Evolutionary conservation across 208 protist species (phyloP).

Genomic region (Plasmodiophora brassicae): DNA sequence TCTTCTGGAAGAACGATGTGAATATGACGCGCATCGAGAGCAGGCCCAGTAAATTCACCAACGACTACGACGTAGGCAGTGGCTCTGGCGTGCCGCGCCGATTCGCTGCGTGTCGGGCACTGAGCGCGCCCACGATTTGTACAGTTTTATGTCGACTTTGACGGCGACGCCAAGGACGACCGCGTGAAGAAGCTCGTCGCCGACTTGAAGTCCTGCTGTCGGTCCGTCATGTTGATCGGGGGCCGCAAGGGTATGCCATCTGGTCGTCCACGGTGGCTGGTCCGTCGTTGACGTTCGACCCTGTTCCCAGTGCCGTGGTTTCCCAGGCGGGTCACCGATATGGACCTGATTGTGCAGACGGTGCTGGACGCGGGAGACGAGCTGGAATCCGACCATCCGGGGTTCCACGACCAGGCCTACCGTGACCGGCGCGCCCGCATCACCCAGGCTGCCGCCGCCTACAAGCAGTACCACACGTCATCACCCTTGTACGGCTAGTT

Average conservation of each 20-base stretch:
- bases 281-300: neutral
- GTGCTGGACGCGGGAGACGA: slow-evolving; percentile 77
- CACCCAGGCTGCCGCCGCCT: slow-evolving; percentile 65
- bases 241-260: neutral
- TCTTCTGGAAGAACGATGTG: slow-evolving; percentile 28
- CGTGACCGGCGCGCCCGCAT: slow-evolving; percentile 72
- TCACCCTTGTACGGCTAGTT: neutral
- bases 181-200: neutral
- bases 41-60: neutral
- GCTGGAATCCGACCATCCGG: slow-evolving; percentile 80
- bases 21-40: slow-evolving; percentile 40
- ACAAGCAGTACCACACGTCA: slow-evolving; percentile 57
- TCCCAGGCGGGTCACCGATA: slow-evolving; percentile 65
- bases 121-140: neutral
- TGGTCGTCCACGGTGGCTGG: neutral
- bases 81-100: neutral
- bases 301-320: slow-evolving; percentile 46
- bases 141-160: slow-evolving; percentile 31
- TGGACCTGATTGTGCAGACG: slow-evolving; percentile 74
- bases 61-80: neutral
- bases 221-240: neutral
- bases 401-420: slow-evolving; percentile 86
- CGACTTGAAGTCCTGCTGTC: neutral
- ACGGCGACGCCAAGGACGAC: neutral
- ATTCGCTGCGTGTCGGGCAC: too few species aligned